A percentile compares a stretch with the other conserved stretches of the same genome.
These are phyloP conservation scores for Tetrahymena thermophila DNA, from an alignment of 73 alveolate species.

Conservation along the genomic window DNA sequence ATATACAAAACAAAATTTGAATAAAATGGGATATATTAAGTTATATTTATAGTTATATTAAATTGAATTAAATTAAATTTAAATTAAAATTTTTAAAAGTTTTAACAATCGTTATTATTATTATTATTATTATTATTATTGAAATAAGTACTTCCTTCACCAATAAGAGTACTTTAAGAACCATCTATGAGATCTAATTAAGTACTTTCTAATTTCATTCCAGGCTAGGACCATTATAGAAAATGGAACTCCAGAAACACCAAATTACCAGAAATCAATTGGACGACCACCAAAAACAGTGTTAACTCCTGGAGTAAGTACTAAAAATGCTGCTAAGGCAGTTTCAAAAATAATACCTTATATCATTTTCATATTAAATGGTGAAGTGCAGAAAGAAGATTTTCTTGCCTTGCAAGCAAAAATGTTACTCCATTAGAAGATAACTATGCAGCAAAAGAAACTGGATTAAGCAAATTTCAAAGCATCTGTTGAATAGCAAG, in stretches of 20 bases:
- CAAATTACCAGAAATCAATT: not conserved
- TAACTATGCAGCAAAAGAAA: conserved; percentile 65
- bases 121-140: too few species aligned
- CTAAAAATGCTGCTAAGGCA: not conserved
- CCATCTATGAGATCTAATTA: not conserved
- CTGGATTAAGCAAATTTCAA: conserved; percentile 81
- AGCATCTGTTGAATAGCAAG: conserved; percentile 89
- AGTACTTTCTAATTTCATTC: not conserved
- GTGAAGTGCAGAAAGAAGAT: not conserved
- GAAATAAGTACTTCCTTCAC: not conserved
- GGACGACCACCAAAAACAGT: not conserved
- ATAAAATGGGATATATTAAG: too few species aligned
- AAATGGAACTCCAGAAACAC: not conserved
- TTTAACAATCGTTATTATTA: too few species aligned
- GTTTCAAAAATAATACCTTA: not conserved
- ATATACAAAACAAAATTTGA: too few species aligned
- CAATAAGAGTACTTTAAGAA: not conserved
- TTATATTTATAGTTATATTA: too few species aligned
- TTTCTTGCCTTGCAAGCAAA: not conserved
- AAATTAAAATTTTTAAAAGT: too few species aligned
- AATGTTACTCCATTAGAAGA: not conserved
- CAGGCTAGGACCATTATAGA: not conserved
- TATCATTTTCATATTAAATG: not conserved
- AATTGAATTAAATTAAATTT: too few species aligned
- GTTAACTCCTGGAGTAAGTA: not conserved